These are phyloP conservation scores for Heterobasidion parviporum DNA, from an alignment of 1,284 basidiomycete genomes.

Conservation along the genomic window DNA sequence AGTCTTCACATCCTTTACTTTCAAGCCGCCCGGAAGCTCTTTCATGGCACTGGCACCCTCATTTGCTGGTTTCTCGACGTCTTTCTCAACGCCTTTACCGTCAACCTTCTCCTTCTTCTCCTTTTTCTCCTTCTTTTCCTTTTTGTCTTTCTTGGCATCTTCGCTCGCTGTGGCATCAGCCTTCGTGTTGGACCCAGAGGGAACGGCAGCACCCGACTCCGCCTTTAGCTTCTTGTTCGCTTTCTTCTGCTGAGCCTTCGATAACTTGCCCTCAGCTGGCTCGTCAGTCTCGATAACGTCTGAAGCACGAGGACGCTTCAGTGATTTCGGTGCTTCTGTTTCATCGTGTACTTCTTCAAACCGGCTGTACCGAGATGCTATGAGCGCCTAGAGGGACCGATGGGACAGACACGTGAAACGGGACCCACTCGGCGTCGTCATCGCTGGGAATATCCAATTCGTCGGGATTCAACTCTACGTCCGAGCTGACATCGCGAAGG, in stretches of 20 bases:
- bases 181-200: constrained; percentile 25
- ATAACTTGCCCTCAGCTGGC: constrained; percentile 21
- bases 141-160: constrained; percentile 33
- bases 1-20: constrained; percentile 70
- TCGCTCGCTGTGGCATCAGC: constrained; percentile 25
- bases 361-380: constrained; percentile 31
- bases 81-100: constrained; percentile 43
- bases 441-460: constrained; percentile 35
- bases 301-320: constrained; percentile 58
- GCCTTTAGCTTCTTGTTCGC: constrained; percentile 76
- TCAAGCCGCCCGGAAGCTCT: constrained; percentile 66
- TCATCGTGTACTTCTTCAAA: constrained; percentile 46
- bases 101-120: constrained; percentile 28
- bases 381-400: background rate
- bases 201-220: constrained; percentile 48
- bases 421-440: constrained; percentile 23
- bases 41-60: constrained; percentile 24
- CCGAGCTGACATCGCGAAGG: constrained; percentile 67
- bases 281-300: constrained; percentile 37
- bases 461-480: constrained; percentile 58
- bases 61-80: constrained; percentile 13
- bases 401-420: background rate
- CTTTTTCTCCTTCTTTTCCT: constrained; percentile 32
- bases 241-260: constrained; percentile 60
- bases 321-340: constrained; percentile 21